Evolutionary conservation across 768 basidiomycete genomes (phyloP).

Genomic region (Tylopilus subfusipes): DNA sequence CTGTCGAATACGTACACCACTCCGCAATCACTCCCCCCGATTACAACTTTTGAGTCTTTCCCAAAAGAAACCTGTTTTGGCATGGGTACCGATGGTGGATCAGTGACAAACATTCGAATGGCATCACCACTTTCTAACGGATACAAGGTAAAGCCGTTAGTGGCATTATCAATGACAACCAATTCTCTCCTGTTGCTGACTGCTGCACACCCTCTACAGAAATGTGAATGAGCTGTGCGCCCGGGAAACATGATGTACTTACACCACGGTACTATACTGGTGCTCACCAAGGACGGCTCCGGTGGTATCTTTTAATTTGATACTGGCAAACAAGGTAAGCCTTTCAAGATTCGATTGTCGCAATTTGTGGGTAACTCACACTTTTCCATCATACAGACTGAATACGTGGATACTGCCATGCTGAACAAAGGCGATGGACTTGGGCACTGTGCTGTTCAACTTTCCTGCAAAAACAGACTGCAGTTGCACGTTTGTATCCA

Average conservation of each 20-base stretch:
- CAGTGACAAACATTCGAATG: neutral
- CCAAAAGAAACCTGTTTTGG: constrained; percentile 12
- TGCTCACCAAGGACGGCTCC: constrained; percentile 2
- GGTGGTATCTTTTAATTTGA: neutral
- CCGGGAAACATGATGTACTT: neutral
- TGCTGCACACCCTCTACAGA: constrained; percentile 4
- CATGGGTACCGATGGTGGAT: neutral
- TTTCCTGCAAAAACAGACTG: too few species aligned
- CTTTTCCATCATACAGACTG: too few species aligned
- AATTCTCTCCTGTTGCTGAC: constrained; percentile 1
- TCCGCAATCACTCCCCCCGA: constrained; percentile 6
- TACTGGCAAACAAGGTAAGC: neutral
- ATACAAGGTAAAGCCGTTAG: too few species aligned
- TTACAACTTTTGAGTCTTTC: constrained; percentile 2
- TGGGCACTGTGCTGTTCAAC: too few species aligned
- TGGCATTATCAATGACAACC: constrained; percentile 6
- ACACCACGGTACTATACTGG: constrained; percentile 6
- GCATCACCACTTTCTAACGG: neutral
- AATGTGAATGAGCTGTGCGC: too few species aligned
- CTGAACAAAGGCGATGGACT: too few species aligned
- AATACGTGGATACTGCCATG: too few species aligned
- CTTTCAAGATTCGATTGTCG: neutral
- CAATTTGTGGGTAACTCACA: too few species aligned
- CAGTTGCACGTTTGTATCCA: too few species aligned
- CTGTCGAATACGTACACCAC: constrained; percentile 5